Base-by-base conservation (phyloP, 2,329 filamentous ascomycete species). In the Ceratocystiopsis minuta region DNA sequence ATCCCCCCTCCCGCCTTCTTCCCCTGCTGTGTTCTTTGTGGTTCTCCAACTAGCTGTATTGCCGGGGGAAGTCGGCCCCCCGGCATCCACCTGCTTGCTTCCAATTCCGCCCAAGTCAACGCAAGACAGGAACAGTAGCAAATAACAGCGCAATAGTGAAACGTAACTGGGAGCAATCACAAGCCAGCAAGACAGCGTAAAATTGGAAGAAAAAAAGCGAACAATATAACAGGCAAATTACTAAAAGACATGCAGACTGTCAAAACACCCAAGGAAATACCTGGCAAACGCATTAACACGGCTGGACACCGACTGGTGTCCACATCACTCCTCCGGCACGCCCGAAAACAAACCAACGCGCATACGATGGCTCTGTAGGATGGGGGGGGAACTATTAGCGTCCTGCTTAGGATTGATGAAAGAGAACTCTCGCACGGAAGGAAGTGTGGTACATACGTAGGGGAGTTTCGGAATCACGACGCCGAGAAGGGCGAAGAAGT, bases 401-500 rank as follows among this genome's bases (percentile, higher is more conserved):
- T n/a, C 24, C 11, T 28, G 24, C 24, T 10, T 11, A n/a, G 2
- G n/a, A 15, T 31, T 9, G 34, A 13, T 18, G 13, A 16, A 16
- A 14, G 24, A 6, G 3, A 17, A 28, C n/a, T 4, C 15, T 28
- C 12, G 16, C 20, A 32, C 5, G 15, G 12, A 36, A 15, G 6
- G n/a, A 4, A 17, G 15, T n/a, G 10, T 13, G 18, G 34, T 40
- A 41, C 87, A 61, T 70, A 96, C 88, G 58, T 83, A 88, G 51
- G 90, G 90, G 51, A 98, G 66, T 65, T 98, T 98, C 35, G 90
- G 90, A 57, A 98, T 90, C 45, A 98, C 82, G 43, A 98, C 90
- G 37, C 72, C 85, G 56, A 98, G 65, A 34, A 92, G 83, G 43
- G 90, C 90, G 54, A 95, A 64, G 58, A 93, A 88, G 65, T 98